Conservation (phyloP, 169 alveolate species). For the Sarcocystis neurona region DNA sequence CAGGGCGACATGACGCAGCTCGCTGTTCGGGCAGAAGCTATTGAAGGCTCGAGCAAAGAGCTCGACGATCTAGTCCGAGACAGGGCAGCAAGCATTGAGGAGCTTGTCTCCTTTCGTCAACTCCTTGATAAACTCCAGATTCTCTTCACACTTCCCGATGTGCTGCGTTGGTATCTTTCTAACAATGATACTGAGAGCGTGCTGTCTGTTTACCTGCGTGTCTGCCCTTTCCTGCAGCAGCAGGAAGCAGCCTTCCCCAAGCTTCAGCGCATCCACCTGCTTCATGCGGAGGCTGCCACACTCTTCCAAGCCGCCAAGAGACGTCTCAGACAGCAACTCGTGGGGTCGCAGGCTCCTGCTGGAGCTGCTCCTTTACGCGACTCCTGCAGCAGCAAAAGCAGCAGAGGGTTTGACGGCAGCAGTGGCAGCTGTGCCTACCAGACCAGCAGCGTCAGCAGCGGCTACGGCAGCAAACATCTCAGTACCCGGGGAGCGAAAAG, state of each 20-base stretch:
- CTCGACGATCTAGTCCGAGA: slow-evolving; percentile 27
- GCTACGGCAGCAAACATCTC: background rate
- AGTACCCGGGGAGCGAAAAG: background rate
- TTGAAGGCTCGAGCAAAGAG: slow-evolving; percentile 50
- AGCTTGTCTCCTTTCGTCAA: slow-evolving; percentile 47
- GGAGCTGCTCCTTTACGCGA: background rate
- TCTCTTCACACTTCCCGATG: slow-evolving; percentile 44
- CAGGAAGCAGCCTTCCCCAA: slow-evolving; percentile 31
- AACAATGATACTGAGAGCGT: slow-evolving; percentile 18
- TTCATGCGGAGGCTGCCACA: slow-evolving; percentile 36
- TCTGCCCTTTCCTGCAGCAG: slow-evolving; percentile 28
- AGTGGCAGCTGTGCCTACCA: background rate
- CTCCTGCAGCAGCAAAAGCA: background rate
- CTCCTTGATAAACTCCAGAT: slow-evolving; percentile 51
- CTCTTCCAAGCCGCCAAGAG: background rate
- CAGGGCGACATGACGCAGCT: slow-evolving; percentile 67
- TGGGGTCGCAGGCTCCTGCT: slow-evolving; percentile 39
- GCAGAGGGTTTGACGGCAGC: background rate
- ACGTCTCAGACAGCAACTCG: slow-evolving; percentile 43
- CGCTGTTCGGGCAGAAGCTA: slow-evolving; percentile 28
- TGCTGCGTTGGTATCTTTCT: slow-evolving; percentile 33
- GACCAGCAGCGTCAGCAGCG: background rate
- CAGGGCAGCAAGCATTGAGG: slow-evolving; percentile 54
- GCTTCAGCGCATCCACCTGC: slow-evolving; percentile 31
- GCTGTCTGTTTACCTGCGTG: slow-evolving; percentile 39